Conservation (phyloP, 2,329 filamentous ascomycete genomes). For the Trichoderma sp. region DNA sequence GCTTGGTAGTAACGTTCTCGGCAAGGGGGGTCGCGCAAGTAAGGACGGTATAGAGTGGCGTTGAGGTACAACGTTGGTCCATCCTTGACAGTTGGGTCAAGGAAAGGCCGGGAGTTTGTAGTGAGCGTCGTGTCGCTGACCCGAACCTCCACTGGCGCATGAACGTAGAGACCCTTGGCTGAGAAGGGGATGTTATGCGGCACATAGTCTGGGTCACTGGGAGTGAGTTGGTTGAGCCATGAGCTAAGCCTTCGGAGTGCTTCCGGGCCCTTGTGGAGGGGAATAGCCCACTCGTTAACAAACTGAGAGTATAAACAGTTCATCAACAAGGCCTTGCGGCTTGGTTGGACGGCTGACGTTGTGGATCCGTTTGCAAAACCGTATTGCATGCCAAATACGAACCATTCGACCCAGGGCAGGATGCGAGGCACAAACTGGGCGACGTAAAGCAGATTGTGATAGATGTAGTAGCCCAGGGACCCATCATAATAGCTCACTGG, state of each 20-base stretch:
- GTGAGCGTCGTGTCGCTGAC: constrained; percentile 67
- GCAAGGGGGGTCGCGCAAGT: constrained; percentile 75
- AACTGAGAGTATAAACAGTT: constrained; percentile 98
- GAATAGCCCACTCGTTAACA: constrained; percentile 97
- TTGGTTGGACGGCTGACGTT: constrained; percentile 76
- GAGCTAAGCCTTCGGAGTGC: constrained; percentile 78
- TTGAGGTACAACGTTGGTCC: constrained; percentile 85
- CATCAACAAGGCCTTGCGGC: constrained; percentile 81
- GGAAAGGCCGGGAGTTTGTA: constrained; percentile 43
- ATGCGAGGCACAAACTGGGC: constrained; percentile 76
- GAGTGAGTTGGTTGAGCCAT: constrained; percentile 70
- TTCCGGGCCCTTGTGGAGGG: constrained; percentile 82
- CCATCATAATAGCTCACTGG: constrained; percentile 78
- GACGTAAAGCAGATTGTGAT: constrained; percentile 85
- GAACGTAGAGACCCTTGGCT: constrained; percentile 77
- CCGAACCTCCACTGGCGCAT: constrained; percentile 90
- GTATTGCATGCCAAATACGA: constrained; percentile 97
- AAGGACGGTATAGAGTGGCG: constrained; percentile 84
- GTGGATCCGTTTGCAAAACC: constrained; percentile 73
- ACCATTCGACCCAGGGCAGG: constrained; percentile 89
- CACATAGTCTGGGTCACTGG: constrained; percentile 66
- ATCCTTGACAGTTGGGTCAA: constrained; percentile 70
- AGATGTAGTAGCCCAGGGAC: constrained; percentile 79
- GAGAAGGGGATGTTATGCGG: constrained; percentile 75
- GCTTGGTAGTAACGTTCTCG: constrained; percentile 79